A percentile compares a stretch with the other conserved stretches of the same genome.
Conservation (phyloP, 2,329 filamentous ascomycete species). For the Cercospora berteroae region DNA sequence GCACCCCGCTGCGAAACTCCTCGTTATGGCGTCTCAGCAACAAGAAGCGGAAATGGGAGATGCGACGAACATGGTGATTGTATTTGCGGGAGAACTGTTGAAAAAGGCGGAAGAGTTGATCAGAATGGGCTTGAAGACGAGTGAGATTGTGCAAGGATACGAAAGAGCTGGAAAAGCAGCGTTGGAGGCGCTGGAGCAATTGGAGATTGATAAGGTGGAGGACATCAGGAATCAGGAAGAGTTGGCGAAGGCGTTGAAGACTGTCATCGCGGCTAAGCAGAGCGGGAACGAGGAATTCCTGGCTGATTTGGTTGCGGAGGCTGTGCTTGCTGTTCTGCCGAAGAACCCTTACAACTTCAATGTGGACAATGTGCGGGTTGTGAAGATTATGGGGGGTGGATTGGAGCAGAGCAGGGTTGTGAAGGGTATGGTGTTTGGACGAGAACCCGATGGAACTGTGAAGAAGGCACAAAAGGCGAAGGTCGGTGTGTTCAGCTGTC, state of each 20-base stretch:
- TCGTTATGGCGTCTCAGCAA: constrained; percentile 98
- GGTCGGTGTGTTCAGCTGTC: constrained; percentile 94
- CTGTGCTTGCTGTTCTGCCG: constrained; percentile 80
- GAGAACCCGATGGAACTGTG: constrained; percentile 83
- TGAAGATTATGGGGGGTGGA: constrained; percentile 99
- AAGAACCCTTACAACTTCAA: constrained; percentile 97
- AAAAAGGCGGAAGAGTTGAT: constrained; percentile 96
- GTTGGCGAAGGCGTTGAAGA: constrained; percentile 91
- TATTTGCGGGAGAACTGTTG: constrained; percentile 89
- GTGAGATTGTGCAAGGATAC: constrained; percentile 92
- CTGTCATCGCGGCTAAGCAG: constrained; percentile 95
- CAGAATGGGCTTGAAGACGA: constrained; percentile 96
- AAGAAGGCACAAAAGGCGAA: constrained; percentile 93
- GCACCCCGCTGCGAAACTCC: constrained; percentile 92
- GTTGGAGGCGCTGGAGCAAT: constrained; percentile 73
- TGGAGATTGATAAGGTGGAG: constrained; percentile 85
- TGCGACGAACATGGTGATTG: constrained; percentile 94
- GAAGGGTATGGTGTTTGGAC: constrained; percentile 96
- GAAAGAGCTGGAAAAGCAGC: constrained; percentile 91
- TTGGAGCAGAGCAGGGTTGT: constrained; percentile 92
- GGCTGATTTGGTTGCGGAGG: constrained; percentile 81
- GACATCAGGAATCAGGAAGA: constrained; percentile 78
- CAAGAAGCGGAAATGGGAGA: constrained; percentile 99
- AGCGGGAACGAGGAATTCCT: constrained; percentile 88
- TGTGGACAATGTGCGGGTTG: constrained; percentile 96